Percentiles rank a stretch among this genome's conserved stretches.
These are phyloP conservation scores for Thermothielavioides terrestris DNA, from an alignment of 495 filamentous ascomycete species.

Conservation along the genomic window DNA sequence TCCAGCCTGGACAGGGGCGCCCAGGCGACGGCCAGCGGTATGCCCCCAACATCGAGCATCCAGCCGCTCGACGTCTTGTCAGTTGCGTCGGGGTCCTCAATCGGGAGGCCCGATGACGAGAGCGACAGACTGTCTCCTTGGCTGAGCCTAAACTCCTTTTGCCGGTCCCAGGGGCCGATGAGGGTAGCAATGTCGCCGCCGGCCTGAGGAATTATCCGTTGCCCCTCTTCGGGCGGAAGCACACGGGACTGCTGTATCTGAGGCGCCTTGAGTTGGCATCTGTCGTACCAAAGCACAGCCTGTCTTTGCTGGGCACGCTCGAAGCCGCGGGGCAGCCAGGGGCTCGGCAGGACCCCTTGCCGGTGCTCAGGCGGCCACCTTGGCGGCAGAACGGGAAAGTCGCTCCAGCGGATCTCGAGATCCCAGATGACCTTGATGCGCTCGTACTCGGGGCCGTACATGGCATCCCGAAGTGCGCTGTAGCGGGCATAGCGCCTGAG, in stretches of 20 bases:
- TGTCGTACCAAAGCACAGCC: conserved; percentile 26
- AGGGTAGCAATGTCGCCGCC: conserved; percentile 26
- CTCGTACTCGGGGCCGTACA: conserved; percentile 35
- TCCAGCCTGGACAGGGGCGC: conserved; percentile 25
- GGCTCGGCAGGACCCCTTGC: conserved; percentile 27
- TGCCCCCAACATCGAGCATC: conserved; percentile 39
- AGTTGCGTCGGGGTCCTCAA: conserved; percentile 7
- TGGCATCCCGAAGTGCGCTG: conserved; percentile 32
- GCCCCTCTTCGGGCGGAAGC: conserved; percentile 17
- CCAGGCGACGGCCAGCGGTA: conserved; percentile 38
- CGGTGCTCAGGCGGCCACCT: conserved; percentile 18
- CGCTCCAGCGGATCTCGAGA: conserved; percentile 32
- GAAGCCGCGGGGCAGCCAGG: conserved; percentile 33
- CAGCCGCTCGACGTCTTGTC: conserved; percentile 27
- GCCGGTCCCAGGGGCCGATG: conserved; percentile 30
- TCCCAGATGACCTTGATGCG: conserved; percentile 32
- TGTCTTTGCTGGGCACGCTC: conserved; percentile 19
- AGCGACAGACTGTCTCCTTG: conserved; percentile 26
- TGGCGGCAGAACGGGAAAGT: conserved; percentile 32
- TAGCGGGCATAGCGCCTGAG: conserved; percentile 38
- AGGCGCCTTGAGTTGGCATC: conserved; percentile 11
- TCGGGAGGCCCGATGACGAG: conserved; percentile 10
- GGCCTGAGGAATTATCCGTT: conserved; percentile 23
- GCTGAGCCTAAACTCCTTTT: conserved; percentile 26
- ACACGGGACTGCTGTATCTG: conserved; percentile 17